Evolutionary conservation across 305 asterid genomes (phyloP).

Genomic region (Plantago coronopus): DNA sequence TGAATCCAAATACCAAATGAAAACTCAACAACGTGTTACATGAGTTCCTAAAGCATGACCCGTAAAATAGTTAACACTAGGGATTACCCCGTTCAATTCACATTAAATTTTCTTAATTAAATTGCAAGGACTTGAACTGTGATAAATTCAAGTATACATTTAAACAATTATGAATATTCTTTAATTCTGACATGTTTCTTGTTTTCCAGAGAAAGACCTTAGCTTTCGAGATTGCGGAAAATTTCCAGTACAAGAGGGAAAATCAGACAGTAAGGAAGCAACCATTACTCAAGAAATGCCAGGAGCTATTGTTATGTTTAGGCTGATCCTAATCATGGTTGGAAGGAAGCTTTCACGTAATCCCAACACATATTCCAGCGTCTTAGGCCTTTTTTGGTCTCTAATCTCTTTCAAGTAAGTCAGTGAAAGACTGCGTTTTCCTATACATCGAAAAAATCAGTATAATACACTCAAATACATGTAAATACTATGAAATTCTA

Average conservation of each 20-base stretch:
- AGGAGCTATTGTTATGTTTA: slow-evolving; percentile 50
- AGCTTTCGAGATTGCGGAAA: slow-evolving; percentile 62
- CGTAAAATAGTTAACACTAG: too few relatives aligned
- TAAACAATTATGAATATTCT: neutral
- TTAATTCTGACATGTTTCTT: neutral
- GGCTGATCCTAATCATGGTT: slow-evolving; percentile 47
- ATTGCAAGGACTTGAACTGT: too few relatives aligned
- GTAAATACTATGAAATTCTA: too few relatives aligned
- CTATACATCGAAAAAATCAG: too few relatives aligned
- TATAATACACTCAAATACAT: too few relatives aligned
- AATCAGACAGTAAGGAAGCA: slow-evolving; percentile 14
- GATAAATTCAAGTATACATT: too few relatives aligned
- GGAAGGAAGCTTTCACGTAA: slow-evolving; percentile 71
- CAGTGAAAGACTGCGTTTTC: too few relatives aligned
- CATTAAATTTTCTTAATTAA: too few relatives aligned
- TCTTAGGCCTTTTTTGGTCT: slow-evolving; percentile 64
- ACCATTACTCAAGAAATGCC: slow-evolving; percentile 52
- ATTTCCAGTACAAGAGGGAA: slow-evolving; percentile 28
- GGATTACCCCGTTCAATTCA: too few relatives aligned
- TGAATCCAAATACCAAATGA: slow-evolving; percentile 1
- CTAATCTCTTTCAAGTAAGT: slow-evolving; percentile 55
- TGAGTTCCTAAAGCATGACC: too few relatives aligned
- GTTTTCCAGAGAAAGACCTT: slow-evolving; percentile 51
- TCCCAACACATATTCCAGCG: slow-evolving; percentile 73
- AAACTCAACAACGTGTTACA: too few relatives aligned